Evolutionary conservation across 495 filamentous ascomycete species (phyloP).

Genomic region (Hypoxylon subgilvum): DNA sequence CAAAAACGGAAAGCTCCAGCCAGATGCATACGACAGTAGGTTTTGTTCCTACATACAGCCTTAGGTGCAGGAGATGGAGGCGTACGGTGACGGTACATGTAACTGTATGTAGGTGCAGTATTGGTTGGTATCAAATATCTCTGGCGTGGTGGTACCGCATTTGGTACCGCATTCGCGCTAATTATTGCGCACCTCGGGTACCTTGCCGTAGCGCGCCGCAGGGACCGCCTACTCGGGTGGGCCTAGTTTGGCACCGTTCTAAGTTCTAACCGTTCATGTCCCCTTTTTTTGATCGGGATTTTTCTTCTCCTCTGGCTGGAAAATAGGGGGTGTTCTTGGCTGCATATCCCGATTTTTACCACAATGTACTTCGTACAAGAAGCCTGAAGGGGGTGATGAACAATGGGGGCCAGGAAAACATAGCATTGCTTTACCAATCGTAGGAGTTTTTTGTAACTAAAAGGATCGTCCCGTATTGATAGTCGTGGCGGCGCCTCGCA

Average conservation of each 20-base stretch:
- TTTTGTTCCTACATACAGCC: slow-evolving; percentile 2
- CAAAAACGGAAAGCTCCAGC: neutral
- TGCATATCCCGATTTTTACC: slow-evolving; percentile 16
- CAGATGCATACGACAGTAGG: slow-evolving; percentile 6
- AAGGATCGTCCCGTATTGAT: too few species aligned
- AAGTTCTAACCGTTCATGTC: neutral
- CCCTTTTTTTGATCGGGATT: slow-evolving; percentile 30
- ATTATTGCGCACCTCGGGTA: slow-evolving; percentile 39
- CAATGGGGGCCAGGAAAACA: neutral
- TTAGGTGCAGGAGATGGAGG: too few species aligned
- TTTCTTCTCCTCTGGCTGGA: slow-evolving; percentile 10
- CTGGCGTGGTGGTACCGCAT: slow-evolving; percentile 32
- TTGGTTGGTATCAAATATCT: too few species aligned
- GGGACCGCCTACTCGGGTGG: slow-evolving; percentile 27
- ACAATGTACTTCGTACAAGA: too few species aligned
- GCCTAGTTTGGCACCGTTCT: slow-evolving; percentile 11
- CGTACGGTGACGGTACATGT: too few species aligned
- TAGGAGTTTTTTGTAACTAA: too few species aligned
- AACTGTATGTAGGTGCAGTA: too few species aligned
- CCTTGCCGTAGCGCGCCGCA: slow-evolving; percentile 37
- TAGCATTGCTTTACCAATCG: too few species aligned
- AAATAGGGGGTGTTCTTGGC: slow-evolving; percentile 38
- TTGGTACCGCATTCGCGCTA: slow-evolving; percentile 37
- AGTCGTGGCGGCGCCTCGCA: too few species aligned
- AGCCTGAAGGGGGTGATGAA: neutral